Evolutionary conservation across 2,329 filamentous ascomycete genomes (phyloP).

Genomic region (Hypoxylon sp.): DNA sequence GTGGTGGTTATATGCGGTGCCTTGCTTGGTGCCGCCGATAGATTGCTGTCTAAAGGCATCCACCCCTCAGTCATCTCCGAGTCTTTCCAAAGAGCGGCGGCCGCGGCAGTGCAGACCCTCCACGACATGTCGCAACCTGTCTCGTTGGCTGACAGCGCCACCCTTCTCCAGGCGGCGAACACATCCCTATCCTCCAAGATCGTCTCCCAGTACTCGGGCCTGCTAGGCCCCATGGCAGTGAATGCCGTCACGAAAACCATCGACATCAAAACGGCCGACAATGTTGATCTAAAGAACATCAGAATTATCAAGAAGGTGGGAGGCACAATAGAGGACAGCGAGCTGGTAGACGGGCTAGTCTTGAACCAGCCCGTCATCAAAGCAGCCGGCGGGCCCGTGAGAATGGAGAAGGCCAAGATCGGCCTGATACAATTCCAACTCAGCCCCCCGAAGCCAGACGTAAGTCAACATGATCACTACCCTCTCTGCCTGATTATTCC

Average conservation of each 20-base stretch:
- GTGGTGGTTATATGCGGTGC: constrained; percentile 98
- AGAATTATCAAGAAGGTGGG: constrained; percentile 97
- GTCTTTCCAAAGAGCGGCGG: constrained; percentile 93
- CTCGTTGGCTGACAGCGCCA: constrained; percentile 83
- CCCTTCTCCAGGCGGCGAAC: constrained; percentile 93
- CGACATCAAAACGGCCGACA: constrained; percentile 93
- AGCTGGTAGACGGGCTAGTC: constrained; percentile 94
- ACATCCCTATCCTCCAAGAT: constrained; percentile 99
- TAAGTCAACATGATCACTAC: constrained; percentile 53
- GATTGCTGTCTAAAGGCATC: constrained; percentile 89
- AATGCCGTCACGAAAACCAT: constrained; percentile 96
- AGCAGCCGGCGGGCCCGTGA: constrained; percentile 85
- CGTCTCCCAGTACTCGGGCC: constrained; percentile 94
- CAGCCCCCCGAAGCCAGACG: constrained; percentile 95
- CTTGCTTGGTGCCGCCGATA: constrained; percentile 90
- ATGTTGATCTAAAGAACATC: constrained; percentile 96
- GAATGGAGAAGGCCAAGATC: constrained; percentile 98
- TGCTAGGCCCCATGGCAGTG: constrained; percentile 96
- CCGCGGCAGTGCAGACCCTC: constrained; percentile 85
- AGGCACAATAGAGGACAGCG: constrained; percentile 97
- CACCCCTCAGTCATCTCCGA: constrained; percentile 98
- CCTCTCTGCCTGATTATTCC: not conserved
- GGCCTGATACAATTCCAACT: constrained; percentile 98
- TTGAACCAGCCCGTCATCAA: constrained; percentile 93
- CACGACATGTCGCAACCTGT: constrained; percentile 97